These are phyloP conservation scores for Agaricus sinodeliciosus DNA, from an alignment of 768 basidiomycete species.

Conservation along the genomic window DNA sequence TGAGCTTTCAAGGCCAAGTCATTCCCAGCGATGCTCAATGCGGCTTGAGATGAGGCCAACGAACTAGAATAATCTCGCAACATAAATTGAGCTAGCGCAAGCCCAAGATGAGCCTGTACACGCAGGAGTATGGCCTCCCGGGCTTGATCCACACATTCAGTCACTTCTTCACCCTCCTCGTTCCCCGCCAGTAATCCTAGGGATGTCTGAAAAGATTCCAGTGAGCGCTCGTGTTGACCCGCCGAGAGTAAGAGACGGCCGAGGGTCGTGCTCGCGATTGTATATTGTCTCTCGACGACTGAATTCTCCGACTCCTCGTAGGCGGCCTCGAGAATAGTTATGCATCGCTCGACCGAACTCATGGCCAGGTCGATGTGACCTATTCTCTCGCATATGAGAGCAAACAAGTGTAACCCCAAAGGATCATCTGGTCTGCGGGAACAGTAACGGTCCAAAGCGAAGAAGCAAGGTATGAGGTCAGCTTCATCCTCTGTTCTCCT, in stretches of 20 bases:
- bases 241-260: constrained; percentile 69
- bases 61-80: constrained; percentile 56
- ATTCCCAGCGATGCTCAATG: constrained; percentile 48
- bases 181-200: constrained; percentile 62
- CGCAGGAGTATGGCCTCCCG: constrained; percentile 26
- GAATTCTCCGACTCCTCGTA: constrained; percentile 88
- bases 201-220: constrained; percentile 66
- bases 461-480: constrained; percentile 69
- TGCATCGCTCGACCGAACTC: constrained; percentile 52
- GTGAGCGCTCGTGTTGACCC: constrained; percentile 50
- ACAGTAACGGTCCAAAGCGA: constrained; percentile 72
- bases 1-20: constrained; percentile 52
- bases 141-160: background rate
- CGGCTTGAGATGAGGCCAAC: constrained; percentile 59
- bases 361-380: constrained; percentile 61
- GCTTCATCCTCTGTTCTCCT: constrained; percentile 24
- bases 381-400: constrained; percentile 79
- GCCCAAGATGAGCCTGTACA: constrained; percentile 61
- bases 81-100: constrained; percentile 68
- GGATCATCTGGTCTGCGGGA: constrained; percentile 62
- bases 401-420: constrained; percentile 75
- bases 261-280: constrained; percentile 74
- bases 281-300: constrained; percentile 69
- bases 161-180: constrained; percentile 32
- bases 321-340: constrained; percentile 68